Conservation (phyloP, 148 eudicot genomes). For the Polygonum maritimum region DNA sequence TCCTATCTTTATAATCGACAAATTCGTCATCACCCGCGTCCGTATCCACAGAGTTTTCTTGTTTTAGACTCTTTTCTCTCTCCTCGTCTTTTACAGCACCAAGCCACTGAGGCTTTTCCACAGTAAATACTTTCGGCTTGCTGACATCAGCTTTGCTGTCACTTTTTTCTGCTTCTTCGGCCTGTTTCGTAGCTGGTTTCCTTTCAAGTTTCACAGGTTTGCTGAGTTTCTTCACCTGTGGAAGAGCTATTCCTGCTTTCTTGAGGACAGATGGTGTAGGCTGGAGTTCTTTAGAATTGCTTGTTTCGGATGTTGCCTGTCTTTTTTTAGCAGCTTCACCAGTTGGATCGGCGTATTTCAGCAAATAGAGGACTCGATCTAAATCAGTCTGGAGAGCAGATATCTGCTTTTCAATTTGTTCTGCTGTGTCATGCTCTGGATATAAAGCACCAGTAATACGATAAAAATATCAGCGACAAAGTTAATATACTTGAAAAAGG, state of each 20-base stretch:
- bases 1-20: slow-evolving; percentile 87
- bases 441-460: slow-evolving; percentile 18
- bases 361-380: slow-evolving; percentile 76
- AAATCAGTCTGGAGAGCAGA: slow-evolving; percentile 65
- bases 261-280: slow-evolving; percentile 18
- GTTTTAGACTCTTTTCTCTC: slow-evolving; percentile 30
- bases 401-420: slow-evolving; percentile 57
- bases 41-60: slow-evolving; percentile 23
- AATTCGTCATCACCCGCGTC: slow-evolving; percentile 46
- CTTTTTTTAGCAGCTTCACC: slow-evolving; percentile 85
- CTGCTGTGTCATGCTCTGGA: slow-evolving; percentile 56
- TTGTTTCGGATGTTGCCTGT: slow-evolving; percentile 28
- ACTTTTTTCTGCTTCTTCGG: slow-evolving; percentile 6
- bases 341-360: slow-evolving; percentile 82
- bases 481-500: neutral
- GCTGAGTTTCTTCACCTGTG: slow-evolving; percentile 17
- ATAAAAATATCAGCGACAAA: neutral
- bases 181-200: slow-evolving; percentile 22
- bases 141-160: slow-evolving; percentile 26
- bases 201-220: slow-evolving; percentile 22
- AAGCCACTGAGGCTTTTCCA: slow-evolving; percentile 90
- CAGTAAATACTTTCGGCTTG: slow-evolving; percentile 38
- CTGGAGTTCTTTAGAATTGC: slow-evolving; percentile 19
- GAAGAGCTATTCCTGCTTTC: slow-evolving; percentile 21
- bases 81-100: slow-evolving; percentile 67